Evolutionary conservation across 2,329 filamentous ascomycete genomes (phyloP).

Genomic region (Lecanicillium sp.): DNA sequence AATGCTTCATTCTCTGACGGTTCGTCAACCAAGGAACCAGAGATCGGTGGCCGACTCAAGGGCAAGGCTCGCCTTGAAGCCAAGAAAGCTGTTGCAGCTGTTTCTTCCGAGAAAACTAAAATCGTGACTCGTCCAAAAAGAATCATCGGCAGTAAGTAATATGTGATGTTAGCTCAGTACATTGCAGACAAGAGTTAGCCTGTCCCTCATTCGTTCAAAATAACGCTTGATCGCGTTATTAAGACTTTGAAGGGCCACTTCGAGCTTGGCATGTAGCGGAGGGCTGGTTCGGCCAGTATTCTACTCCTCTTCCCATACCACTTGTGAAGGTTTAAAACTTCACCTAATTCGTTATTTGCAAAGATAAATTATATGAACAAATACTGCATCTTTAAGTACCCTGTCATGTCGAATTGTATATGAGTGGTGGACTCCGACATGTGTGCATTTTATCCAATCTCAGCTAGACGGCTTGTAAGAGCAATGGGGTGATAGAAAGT

Average conservation of each 20-base stretch:
- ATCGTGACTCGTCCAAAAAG: not conserved
- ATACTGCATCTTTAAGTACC: no score
- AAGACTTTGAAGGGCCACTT: constrained; percentile 5
- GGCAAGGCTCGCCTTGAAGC: not conserved
- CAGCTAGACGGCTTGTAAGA: no score
- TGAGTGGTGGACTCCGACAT: constrained; percentile 4
- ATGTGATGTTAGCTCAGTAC: constrained; percentile 11
- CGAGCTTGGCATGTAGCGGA: constrained; percentile 3
- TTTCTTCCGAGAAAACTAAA: not conserved
- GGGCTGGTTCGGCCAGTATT: not conserved
- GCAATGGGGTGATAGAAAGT: no score
- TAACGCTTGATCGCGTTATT: constrained; percentile 13
- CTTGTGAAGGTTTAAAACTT: no score
- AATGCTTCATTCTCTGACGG: not conserved
- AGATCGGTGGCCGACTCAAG: not conserved
- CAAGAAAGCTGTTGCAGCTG: not conserved
- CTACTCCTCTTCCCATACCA: no score
- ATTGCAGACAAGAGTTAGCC: constrained; percentile 7
- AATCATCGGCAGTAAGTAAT: constrained; percentile 12
- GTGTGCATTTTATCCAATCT: no score
- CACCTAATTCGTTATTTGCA: no score
- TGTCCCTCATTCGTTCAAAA: constrained; percentile 9
- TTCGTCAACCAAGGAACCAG: not conserved
- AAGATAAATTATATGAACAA: not conserved
- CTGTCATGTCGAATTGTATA: not conserved